Evolutionary conservation across 106 monocot genomes (phyloP), one percentile per base, ranked within the genome.

Genomic region (Hemerocallis citrina): DNA sequence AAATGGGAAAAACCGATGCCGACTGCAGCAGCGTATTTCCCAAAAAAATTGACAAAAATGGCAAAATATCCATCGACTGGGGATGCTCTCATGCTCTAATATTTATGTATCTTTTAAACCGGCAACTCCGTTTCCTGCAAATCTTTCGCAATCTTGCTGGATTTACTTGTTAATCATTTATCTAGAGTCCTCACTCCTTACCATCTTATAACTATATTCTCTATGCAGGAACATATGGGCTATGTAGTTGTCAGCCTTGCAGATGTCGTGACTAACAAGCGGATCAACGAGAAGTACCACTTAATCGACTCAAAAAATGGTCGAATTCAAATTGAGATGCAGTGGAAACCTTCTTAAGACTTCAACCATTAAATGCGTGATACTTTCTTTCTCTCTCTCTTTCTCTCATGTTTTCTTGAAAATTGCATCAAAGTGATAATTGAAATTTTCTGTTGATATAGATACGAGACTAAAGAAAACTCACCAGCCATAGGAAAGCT

Each of bases 261-360:
- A 7, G 80, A 85, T 72, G 85, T 77, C 0, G 55, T 85, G 23
- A 63, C 35, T 27, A 85, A 85, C 72, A 74, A 71, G 71, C 57
- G 85, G 35, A 85, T 85, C 55, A 85, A 81, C 31, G 85, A 85
- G 30, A 74, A 61, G 40, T 81, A 80, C 63, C 74, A 77, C 68
- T 77, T 85, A 12, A 86, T 86, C 36, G 81, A 81, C 54, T 87
- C 81, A 19, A 78, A 64, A 67, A 72, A 78, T 58, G 81, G 81
- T 23, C 65, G 66, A 3, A 72, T 86, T 42, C 81, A 87, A 49
- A 61, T 87, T 12, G 86, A 87, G 55, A 9, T 79, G 55, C 75
- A 78, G 54, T 81, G 86, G 86, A 86, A 66, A 25, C 46, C 67
- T 37, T 67, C 67, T 28, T 66, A 54, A 10, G 13, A 43, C 0